Base-by-base conservation (phyloP, 768 basidiomycete genomes). In the Pulveroboletus sp. region DNA sequence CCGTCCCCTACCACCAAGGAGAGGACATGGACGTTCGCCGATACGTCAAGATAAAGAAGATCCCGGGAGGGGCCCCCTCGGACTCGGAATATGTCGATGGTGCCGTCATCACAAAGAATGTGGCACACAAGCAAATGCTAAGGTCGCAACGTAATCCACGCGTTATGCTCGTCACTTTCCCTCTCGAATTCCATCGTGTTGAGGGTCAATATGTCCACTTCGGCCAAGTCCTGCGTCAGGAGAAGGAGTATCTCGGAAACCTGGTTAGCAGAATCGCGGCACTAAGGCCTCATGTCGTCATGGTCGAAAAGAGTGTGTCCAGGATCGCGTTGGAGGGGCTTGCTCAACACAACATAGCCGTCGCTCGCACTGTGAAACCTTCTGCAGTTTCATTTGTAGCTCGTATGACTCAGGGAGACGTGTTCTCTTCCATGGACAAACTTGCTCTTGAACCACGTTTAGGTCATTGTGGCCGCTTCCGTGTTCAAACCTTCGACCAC, bases 1-100 rank as follows among this genome's bases (percentile, higher is more conserved):
- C 79, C 26, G 62, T 75, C 27, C 76, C 79, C 9, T 83, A 90
- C 55, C 79, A 85, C 6, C 85, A 90, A 63, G 92, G 92, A 2
- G 89, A 93, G 58, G 89, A 91, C 55, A 93, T 97, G 83, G 96
- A 98, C 66, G 86, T 96, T 20, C 77, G 95, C 27, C 81, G 86
- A 32, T 96, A 95, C 59, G 93, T 98, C 40, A 97, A 97, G 72
- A 94, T 98, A 69, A 98, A 99, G 75, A 95, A 95, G 70, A 87
- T 98, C 14, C 95, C 96, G 0, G 96, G 96, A 20, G 96, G 96
- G 5, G 74, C 80, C 31, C 93, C 95, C 17, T 79, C 75, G 23
- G 92, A 99, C 66, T 96, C 93, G 5, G 96, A 99, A 72, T 98
- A 93, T 64, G 91, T 99, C 38, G 89, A 93, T 47, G 96, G 96